Evolutionary conservation across 176 grass and related monocot genomes (phyloP).

Genomic region (Cenchrus fungigraminus): DNA sequence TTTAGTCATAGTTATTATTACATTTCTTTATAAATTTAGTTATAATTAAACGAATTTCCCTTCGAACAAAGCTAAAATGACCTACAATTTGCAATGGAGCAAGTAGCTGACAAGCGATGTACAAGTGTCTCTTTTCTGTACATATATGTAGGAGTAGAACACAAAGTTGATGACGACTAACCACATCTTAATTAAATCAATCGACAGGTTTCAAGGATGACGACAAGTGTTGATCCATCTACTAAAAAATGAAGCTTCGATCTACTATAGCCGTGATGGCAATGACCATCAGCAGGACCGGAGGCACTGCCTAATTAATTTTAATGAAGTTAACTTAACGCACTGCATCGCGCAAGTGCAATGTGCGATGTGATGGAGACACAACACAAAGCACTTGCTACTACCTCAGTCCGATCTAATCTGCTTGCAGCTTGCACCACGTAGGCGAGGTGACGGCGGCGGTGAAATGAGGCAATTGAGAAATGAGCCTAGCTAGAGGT

Average conservation of each 20-base stretch:
- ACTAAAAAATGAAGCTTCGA: not conserved
- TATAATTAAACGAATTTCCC: no score
- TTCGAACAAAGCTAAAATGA: no score
- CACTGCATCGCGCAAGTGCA: not conserved
- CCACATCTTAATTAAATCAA: slow-evolving; percentile 3
- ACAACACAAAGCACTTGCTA: not conserved
- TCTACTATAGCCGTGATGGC: not conserved
- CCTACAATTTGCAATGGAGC: no score
- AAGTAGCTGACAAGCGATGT: slow-evolving; percentile 8
- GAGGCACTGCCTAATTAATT: not conserved
- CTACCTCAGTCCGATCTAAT: not conserved
- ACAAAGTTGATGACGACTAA: not conserved
- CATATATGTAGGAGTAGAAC: slow-evolving; percentile 16
- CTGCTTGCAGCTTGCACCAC: not conserved
- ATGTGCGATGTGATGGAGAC: not conserved
- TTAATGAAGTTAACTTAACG: no score
- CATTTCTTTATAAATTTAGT: no score
- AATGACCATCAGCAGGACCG: not conserved
- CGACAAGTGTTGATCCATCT: slow-evolving; percentile 38
- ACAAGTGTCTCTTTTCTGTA: slow-evolving; percentile 22
- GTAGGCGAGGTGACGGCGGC: not conserved
- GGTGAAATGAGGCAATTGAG: not conserved
- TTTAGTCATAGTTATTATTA: no score
- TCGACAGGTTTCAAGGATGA: slow-evolving; percentile 34
- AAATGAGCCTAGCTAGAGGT: no score